Percentiles rank a stretch among this genome's conserved stretches.
These are phyloP conservation scores for Backusella tarrabulga DNA, from an alignment of 192 early-diverging fungal species.

Conservation along the genomic window DNA sequence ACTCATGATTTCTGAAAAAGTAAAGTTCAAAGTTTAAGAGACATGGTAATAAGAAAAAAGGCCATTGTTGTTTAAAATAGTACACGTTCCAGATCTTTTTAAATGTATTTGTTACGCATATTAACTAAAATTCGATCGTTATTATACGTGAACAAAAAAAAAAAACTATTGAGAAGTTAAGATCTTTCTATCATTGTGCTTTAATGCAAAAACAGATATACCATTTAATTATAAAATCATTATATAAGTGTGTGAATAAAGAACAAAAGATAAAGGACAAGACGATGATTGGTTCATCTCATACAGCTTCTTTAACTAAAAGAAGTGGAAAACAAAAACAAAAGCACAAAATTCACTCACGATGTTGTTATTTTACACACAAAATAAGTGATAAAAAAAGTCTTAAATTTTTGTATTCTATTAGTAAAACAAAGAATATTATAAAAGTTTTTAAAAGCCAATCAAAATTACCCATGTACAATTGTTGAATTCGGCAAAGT, in stretches of 20 bases:
- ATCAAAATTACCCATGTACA: constrained; percentile 2
- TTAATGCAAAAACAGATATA: too few relatives aligned
- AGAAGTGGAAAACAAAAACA: neutral
- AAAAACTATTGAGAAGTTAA: too few relatives aligned
- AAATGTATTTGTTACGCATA: too few relatives aligned
- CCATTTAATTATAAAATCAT: neutral
- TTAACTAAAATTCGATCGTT: too few relatives aligned
- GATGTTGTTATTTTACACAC: too few relatives aligned
- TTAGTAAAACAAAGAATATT: neutral
- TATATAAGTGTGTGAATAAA: neutral
- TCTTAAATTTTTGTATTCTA: neutral
- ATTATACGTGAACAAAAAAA: too few relatives aligned
- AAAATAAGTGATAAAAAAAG: neutral
- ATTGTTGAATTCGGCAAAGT: constrained; percentile 1
- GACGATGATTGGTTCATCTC: neutral
- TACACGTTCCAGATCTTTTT: too few relatives aligned
- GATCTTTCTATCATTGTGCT: too few relatives aligned
- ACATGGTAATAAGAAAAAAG: too few relatives aligned
- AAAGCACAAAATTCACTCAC: neutral
- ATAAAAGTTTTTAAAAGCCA: neutral
- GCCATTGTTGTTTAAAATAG: too few relatives aligned
- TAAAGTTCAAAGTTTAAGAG: too few relatives aligned
- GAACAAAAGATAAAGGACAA: neutral
- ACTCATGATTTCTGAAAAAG: neutral
- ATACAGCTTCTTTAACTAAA: neutral